Evolutionary conservation across 1,139 yeast genomes (phyloP).

Genomic region (Diutina rugosa): DNA sequence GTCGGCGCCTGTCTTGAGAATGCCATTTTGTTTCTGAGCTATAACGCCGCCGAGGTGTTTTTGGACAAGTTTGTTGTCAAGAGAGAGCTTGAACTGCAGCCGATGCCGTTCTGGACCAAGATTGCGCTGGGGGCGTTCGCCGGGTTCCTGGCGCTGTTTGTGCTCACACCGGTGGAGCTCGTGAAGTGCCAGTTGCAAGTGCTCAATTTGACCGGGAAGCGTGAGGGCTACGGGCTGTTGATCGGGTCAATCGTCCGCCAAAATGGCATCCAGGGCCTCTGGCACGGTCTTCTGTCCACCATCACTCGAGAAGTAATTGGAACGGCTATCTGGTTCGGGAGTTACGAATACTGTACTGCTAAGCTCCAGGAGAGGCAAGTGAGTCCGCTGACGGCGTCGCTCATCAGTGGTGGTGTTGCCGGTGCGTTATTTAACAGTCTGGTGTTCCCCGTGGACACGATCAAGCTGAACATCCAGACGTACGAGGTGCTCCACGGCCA

Average conservation of each 20-base stretch:
- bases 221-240: constrained; percentile 16
- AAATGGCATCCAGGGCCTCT: constrained; percentile 45
- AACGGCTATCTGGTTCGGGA: constrained; percentile 89
- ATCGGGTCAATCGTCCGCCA: constrained; percentile 27
- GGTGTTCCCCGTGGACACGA: constrained; percentile 82
- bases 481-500: constrained; percentile 9
- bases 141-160: constrained; percentile 74
- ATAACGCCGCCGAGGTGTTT: constrained; percentile 25
- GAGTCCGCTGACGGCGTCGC: constrained; percentile 29
- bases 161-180: constrained; percentile 81
- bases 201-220: constrained; percentile 24
- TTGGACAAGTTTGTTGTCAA: not conserved
- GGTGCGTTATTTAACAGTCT: constrained; percentile 73
- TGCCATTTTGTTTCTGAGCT: constrained; percentile 57
- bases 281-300: constrained; percentile 88
- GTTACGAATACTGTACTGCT: constrained; percentile 41
- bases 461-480: constrained; percentile 77
- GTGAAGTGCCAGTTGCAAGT: constrained; percentile 86
- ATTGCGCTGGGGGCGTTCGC: constrained; percentile 58
- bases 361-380: constrained; percentile 18
- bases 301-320: constrained; percentile 77
- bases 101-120: constrained; percentile 1
- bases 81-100: not conserved
- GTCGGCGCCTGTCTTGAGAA: constrained; percentile 83
- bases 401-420: constrained; percentile 69